Evolutionary conservation across 176 grass and related monocot genomes (phyloP).

Genomic region (Pontederia paniculata): DNA sequence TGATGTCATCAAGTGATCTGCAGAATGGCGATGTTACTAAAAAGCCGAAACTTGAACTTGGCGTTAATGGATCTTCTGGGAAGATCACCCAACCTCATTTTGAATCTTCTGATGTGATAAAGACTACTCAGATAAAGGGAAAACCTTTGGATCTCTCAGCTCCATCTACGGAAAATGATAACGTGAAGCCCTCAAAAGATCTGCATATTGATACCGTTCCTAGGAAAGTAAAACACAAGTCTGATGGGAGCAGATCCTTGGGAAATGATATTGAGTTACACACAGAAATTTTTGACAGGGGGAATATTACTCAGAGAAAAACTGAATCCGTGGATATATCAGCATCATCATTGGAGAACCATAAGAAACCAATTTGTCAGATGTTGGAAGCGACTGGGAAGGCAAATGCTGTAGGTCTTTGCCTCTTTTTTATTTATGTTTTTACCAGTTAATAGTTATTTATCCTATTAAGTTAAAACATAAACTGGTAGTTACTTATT

Average conservation of each 20-base stretch:
- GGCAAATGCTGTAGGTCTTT: constrained; percentile 8
- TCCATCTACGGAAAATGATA: no score
- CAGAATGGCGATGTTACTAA: background rate
- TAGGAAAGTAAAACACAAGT: constrained; percentile 9
- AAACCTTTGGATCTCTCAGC: no score
- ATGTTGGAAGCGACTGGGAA: constrained; percentile 13
- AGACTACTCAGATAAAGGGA: no score
- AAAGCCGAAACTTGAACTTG: background rate
- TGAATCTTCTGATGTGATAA: background rate
- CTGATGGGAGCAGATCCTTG: background rate
- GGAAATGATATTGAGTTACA: background rate
- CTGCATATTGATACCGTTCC: background rate
- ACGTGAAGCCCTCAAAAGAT: background rate
- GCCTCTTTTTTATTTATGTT: background rate
- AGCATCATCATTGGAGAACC: constrained; percentile 1
- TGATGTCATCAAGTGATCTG: background rate
- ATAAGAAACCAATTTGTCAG: constrained; percentile 7
- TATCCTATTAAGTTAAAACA: no score
- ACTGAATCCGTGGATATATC: background rate
- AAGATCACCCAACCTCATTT: background rate
- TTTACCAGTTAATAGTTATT: background rate
- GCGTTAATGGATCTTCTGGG: background rate
- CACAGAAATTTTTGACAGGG: background rate
- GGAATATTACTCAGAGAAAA: constrained; percentile 6
- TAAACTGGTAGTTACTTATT: no score